These are phyloP conservation scores for Leccinum obscurum DNA, from an alignment of 768 basidiomycete genomes.

Conservation along the genomic window DNA sequence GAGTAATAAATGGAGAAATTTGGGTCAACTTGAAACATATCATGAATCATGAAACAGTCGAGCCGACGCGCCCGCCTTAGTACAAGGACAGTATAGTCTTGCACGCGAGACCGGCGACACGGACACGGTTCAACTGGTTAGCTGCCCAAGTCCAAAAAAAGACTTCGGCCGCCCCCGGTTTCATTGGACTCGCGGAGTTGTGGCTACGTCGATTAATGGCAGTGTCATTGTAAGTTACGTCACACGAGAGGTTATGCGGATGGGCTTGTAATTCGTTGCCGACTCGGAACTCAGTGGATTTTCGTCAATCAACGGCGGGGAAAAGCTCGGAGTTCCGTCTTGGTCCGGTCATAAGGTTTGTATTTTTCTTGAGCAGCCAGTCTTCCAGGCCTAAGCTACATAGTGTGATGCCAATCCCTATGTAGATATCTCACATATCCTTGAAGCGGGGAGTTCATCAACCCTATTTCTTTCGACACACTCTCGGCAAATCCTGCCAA, in stretches of 20 bases:
- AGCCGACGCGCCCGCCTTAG: neutral
- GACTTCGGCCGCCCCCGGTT: neutral
- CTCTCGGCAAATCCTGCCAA: neutral
- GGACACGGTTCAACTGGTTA: neutral
- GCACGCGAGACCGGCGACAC: too few relatives aligned
- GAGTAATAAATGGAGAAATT: neutral
- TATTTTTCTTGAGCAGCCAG: neutral
- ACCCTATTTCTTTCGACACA: neutral
- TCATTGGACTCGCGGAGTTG: neutral
- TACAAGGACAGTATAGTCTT: too few relatives aligned
- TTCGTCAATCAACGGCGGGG: neutral
- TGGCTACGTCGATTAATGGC: neutral
- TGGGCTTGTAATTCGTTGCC: neutral
- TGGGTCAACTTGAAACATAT: neutral
- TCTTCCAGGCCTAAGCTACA: neutral
- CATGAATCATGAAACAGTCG: neutral
- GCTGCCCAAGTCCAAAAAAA: neutral
- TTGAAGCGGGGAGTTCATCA: neutral
- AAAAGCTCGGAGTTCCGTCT: neutral
- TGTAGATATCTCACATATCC: neutral
- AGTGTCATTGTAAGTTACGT: neutral
- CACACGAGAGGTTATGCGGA: neutral
- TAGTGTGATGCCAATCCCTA: neutral
- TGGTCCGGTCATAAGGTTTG: neutral
- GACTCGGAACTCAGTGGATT: neutral